phyloP scores from a whole-genome alignment of 108 stramenopile genomes.

The Cylindrotheca closterium region DNA sequence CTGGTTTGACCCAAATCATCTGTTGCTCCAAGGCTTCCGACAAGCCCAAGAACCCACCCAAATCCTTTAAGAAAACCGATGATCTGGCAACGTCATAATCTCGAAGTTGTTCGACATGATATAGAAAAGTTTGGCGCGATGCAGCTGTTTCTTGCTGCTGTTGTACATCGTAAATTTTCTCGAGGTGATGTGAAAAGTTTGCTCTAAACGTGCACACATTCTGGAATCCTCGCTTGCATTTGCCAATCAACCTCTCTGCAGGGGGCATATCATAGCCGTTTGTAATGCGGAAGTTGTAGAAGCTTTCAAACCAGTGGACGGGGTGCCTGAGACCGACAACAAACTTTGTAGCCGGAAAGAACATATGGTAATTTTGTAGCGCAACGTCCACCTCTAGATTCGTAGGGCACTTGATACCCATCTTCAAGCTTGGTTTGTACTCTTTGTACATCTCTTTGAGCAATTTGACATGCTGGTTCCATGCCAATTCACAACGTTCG shows the following conservation, averaged over 20 bases:
- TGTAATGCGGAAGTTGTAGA: slow-evolving; percentile 75
- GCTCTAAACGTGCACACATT: slow-evolving; percentile 67
- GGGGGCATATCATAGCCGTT: slow-evolving; percentile 51
- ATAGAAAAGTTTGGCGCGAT: slow-evolving; percentile 38
- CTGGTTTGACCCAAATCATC: slow-evolving; percentile 40
- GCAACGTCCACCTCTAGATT: slow-evolving; percentile 43
- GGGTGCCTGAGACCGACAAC: slow-evolving; percentile 78
- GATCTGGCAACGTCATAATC: slow-evolving; percentile 7
- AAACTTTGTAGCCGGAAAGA: slow-evolving; percentile 60
- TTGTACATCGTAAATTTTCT: no score
- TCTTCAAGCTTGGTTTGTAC: slow-evolving; percentile 8
- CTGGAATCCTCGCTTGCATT: slow-evolving; percentile 23
- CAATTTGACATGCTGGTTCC: slow-evolving; percentile 36
- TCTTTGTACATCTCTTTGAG: slow-evolving; percentile 32
- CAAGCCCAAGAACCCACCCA: slow-evolving; percentile 44
- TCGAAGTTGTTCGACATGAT: slow-evolving; percentile 42
- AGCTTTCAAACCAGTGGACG: slow-evolving; percentile 68
- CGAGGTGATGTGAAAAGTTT: slow-evolving; percentile 44
- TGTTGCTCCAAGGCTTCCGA: slow-evolving; percentile 12
- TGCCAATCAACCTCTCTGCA: slow-evolving; percentile 32
- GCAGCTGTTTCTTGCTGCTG: no score
- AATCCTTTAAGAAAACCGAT: slow-evolving; percentile 28
- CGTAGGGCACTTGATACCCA: slow-evolving; percentile 54
- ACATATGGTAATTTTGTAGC: slow-evolving; percentile 29
- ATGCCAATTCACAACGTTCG: slow-evolving; percentile 54